phyloP scores from a whole-genome alignment of 768 basidiomycete species.

The Daedaleopsis nitida region DNA sequence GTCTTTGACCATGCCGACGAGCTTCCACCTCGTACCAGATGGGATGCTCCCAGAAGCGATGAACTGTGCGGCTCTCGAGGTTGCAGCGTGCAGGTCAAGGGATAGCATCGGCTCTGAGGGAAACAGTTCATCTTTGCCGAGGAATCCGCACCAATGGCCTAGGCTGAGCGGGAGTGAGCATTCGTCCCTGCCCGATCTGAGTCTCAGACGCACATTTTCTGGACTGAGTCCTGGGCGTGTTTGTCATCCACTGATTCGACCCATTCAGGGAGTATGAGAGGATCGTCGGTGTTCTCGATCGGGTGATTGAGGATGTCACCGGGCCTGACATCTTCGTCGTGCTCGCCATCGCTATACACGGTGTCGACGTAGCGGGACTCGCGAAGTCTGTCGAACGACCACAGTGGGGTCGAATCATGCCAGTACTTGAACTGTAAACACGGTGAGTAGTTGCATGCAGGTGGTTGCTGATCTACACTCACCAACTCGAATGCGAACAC shows the following conservation, averaged over 20 bases:
- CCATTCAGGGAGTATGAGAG: neutral
- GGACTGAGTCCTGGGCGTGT: neutral
- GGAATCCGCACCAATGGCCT: constrained; percentile 32
- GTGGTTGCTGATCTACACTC: neutral
- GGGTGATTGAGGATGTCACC: constrained; percentile 27
- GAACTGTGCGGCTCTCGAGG: constrained; percentile 8
- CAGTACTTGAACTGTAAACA: constrained; percentile 14
- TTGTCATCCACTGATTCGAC: neutral
- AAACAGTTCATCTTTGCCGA: neutral
- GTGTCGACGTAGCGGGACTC: constrained; percentile 19
- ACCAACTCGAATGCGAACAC: constrained; percentile 33
- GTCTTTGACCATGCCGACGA: constrained; percentile 12
- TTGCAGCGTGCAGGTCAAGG: constrained; percentile 6
- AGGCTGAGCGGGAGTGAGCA: constrained; percentile 4
- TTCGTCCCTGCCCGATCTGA: no score
- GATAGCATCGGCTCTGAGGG: constrained; percentile 18
- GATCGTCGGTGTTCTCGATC: constrained; percentile 7
- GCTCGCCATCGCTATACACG: constrained; percentile 25
- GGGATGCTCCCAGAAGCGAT: constrained; percentile 14
- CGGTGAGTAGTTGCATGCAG: neutral
- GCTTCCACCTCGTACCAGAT: constrained; percentile 20
- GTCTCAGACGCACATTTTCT: constrained; percentile 3
- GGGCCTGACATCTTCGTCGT: constrained; percentile 20
- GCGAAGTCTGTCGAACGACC: constrained; percentile 12
- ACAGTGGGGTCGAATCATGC: constrained; percentile 9